A percentile compares a stretch with the other conserved stretches of the same genome.
These are phyloP conservation scores for Tulasnella sp. DNA, from an alignment of 768 basidiomycete genomes.

Conservation along the genomic window DNA sequence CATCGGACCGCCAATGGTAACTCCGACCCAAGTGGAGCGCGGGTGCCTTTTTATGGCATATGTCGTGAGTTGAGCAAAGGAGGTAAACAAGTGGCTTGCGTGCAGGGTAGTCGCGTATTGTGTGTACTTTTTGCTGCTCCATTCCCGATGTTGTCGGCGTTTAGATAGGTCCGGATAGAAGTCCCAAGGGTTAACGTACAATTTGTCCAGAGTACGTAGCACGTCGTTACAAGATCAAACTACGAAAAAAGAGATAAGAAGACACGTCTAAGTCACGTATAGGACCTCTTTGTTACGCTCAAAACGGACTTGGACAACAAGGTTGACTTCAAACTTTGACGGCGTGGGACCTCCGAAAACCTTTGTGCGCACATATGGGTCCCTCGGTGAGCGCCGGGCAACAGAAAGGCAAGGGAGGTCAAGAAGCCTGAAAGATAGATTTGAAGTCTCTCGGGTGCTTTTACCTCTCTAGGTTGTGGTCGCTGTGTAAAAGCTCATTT, in stretches of 20 bases:
- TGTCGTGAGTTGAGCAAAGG: not conserved
- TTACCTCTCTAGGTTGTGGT: not conserved
- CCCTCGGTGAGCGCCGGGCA: not conserved
- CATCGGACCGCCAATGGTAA: not conserved
- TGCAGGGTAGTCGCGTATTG: not conserved
- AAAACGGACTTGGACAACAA: not conserved
- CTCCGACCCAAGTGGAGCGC: not conserved
- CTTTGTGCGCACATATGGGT: slow-evolving; percentile 5
- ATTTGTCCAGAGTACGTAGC: not conserved
- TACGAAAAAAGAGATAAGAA: not conserved
- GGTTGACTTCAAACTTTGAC: not conserved
- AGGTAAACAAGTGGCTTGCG: not conserved
- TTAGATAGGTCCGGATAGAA: slow-evolving; percentile 6
- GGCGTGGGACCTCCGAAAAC: not conserved
- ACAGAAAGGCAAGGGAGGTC: not conserved
- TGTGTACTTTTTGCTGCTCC: not conserved
- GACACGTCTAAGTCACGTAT: slow-evolving; percentile 4
- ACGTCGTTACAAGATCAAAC: not conserved
- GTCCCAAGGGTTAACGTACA: not conserved
- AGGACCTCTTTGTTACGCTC: not conserved
- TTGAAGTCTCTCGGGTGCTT: not conserved
- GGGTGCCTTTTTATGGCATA: not conserved
- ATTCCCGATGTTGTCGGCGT: not conserved
- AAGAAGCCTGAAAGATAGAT: not conserved
- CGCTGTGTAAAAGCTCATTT: not conserved